Percentiles rank a stretch among this genome's conserved stretches.
These are phyloP conservation scores for Suhomyces anneliseae DNA, from an alignment of 1,139 yeast genomes.

Conservation along the genomic window DNA sequence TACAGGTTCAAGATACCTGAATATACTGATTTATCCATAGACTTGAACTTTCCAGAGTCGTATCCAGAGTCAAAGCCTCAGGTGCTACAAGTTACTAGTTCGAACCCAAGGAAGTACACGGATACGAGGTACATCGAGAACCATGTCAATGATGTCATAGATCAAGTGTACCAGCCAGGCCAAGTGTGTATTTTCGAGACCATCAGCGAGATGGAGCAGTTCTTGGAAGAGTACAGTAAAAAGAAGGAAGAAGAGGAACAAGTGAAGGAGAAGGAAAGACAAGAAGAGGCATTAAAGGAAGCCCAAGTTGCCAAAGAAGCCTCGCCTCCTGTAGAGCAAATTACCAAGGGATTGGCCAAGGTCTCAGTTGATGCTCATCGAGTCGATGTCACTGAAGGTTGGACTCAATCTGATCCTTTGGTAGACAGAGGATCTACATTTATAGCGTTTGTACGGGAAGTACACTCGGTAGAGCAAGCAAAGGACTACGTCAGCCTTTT, in stretches of 20 bases:
- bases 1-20: slow-evolving; percentile 64
- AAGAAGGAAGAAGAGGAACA: slow-evolving; percentile 8
- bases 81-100: slow-evolving; percentile 49
- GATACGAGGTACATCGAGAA: slow-evolving; percentile 47
- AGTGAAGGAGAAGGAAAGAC: neutral
- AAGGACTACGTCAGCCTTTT: slow-evolving; percentile 49
- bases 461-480: slow-evolving; percentile 66
- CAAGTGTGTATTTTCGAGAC: slow-evolving; percentile 81
- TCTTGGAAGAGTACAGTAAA: slow-evolving; percentile 38
- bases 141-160: slow-evolving; percentile 50
- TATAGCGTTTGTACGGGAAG: slow-evolving; percentile 70
- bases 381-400: slow-evolving; percentile 56
- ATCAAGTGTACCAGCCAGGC: slow-evolving; percentile 45
- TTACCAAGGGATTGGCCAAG: too few species aligned
- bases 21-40: slow-evolving; percentile 55
- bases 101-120: slow-evolving; percentile 29
- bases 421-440: slow-evolving; percentile 85
- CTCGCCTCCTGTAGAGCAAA: too few species aligned
- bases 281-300: neutral
- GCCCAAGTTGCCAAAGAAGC: neutral
- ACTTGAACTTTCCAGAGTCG: slow-evolving; percentile 63
- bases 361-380: neutral
- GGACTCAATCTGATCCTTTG: slow-evolving; percentile 77
- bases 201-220: slow-evolving; percentile 60
- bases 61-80: slow-evolving; percentile 72